Evolutionary conservation across 1,139 yeast genomes (phyloP), one percentile per base, ranked within the genome.

Genomic region (Debaryomycetaceae sp.): DNA sequence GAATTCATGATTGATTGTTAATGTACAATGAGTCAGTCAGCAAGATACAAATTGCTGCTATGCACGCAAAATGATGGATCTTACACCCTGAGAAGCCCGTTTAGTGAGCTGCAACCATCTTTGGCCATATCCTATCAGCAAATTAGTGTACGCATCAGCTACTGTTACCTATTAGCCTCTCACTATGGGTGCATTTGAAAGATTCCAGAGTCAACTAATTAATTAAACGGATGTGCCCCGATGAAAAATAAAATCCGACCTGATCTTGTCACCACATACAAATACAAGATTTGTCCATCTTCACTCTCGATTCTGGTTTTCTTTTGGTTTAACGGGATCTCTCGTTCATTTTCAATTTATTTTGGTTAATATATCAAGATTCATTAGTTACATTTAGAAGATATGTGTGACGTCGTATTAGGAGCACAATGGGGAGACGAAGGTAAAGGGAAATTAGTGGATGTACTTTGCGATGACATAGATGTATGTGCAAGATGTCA

Each of bases 341-440:
- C 36, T 29, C 36, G 38, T 43, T 45, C 41, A 27, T 3, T 27
- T 27, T 27, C 31, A 27, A 38, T 9, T 23, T 11, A 24, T n/a
- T 29, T n/a, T 24, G 37, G n/a, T 42, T 29, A 42, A 13, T 29
- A 27, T 2, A 27, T 38, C 29, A 24, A 13, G 34, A 44, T 40
- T 40, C 40, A 37, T 40, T 40, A 39, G 34, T 29, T 38, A 29
- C 36, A 22, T 8, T 27, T 37, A 42, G 14, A 27, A 41, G 50
- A 17, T 31, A 85, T 86, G 91, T 86, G 88, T 67, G 88, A 86
- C 75, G 98, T 93, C 56, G 98, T 93, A 46, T 80, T 93, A 61
- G 99, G 99, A 49, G 76, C 97, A 68, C 99, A 93, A 71, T 93
- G 99, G 99, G 99, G 99, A 53, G 99, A 93, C 65, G 99, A 93